These are phyloP conservation scores for Geum urbanum DNA, from an alignment of 306 rosid genomes.

Conservation along the genomic window DNA sequence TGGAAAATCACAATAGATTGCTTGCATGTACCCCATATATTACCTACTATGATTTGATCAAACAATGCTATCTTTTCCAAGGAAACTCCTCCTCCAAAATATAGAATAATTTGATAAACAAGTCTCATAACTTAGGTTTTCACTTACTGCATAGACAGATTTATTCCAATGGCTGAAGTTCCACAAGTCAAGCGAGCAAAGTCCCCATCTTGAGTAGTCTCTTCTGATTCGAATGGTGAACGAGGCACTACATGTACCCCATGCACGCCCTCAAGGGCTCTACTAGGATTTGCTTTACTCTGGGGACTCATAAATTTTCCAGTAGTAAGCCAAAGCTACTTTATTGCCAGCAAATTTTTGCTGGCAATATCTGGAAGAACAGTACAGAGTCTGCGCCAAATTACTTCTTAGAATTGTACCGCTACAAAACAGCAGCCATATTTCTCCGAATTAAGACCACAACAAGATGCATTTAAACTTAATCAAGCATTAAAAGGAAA, in stretches of 20 bases:
- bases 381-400: constrained; percentile 28
- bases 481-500: not conserved
- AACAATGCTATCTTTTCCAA: not conserved
- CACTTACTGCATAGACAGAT: constrained; percentile 78
- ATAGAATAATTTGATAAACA: not conserved
- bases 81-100: not conserved
- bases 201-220: constrained; percentile 42
- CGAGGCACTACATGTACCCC: constrained; percentile 62
- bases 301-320: constrained; percentile 46
- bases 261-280: constrained; percentile 71
- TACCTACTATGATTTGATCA: not conserved
- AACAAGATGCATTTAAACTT: constrained; percentile 8
- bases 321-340: constrained; percentile 26
- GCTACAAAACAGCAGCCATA: constrained; percentile 18
- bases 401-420: constrained; percentile 21
- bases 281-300: constrained; percentile 30
- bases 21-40: not conserved
- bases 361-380: constrained; percentile 52
- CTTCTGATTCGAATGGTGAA: constrained; percentile 53
- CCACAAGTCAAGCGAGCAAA: constrained; percentile 35
- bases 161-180: constrained; percentile 40
- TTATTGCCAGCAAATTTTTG: constrained; percentile 63
- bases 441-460: constrained; percentile 1
- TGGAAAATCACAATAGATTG: too few species aligned
- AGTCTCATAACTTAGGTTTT: constrained; percentile 14